These are phyloP conservation scores for Seiridium unicorne DNA, from an alignment of 2,329 filamentous ascomycete genomes.

Conservation along the genomic window DNA sequence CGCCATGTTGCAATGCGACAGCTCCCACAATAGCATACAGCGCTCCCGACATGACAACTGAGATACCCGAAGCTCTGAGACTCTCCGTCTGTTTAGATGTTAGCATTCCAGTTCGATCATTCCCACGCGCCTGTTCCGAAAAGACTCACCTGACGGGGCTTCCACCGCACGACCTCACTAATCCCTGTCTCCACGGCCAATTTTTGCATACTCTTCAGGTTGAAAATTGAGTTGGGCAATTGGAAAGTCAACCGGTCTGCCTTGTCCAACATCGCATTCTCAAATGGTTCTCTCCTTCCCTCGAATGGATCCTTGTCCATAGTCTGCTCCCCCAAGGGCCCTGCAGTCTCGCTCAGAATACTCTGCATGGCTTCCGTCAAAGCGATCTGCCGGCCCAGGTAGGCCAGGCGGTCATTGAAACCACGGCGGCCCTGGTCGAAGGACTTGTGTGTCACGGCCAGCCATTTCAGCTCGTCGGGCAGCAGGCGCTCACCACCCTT, in stretches of 20 bases:
- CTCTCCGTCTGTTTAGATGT: constrained; percentile 54
- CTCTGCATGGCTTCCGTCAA: constrained; percentile 36
- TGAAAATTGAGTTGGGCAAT: constrained; percentile 60
- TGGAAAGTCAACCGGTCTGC: constrained; percentile 67
- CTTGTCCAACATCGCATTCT: constrained; percentile 68
- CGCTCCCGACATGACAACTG: constrained; percentile 72
- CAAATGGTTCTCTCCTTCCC: constrained; percentile 62
- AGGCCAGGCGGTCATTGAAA: constrained; percentile 92
- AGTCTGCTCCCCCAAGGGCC: constrained; percentile 16
- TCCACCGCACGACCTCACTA: constrained; percentile 79
- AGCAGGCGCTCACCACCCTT: constrained; percentile 69
- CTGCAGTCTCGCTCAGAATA: constrained; percentile 39
- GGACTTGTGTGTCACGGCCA: constrained; percentile 96
- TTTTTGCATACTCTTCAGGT: constrained; percentile 62
- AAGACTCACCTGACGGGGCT: constrained; percentile 70
- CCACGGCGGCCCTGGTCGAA: constrained; percentile 93
- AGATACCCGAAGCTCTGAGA: constrained; percentile 69
- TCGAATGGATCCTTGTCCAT: constrained; percentile 36
- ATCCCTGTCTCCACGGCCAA: constrained; percentile 72
- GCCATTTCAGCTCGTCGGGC: constrained; percentile 91
- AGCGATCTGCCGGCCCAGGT: constrained; percentile 51
- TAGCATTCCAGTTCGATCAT: constrained; percentile 1
- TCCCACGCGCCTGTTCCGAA: not conserved
- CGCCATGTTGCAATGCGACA: constrained; percentile 83
- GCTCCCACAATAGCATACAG: constrained; percentile 87